These are phyloP conservation scores for Loxodes magnus DNA, from an alignment of 73 alveolate genomes.

Conservation along the genomic window DNA sequence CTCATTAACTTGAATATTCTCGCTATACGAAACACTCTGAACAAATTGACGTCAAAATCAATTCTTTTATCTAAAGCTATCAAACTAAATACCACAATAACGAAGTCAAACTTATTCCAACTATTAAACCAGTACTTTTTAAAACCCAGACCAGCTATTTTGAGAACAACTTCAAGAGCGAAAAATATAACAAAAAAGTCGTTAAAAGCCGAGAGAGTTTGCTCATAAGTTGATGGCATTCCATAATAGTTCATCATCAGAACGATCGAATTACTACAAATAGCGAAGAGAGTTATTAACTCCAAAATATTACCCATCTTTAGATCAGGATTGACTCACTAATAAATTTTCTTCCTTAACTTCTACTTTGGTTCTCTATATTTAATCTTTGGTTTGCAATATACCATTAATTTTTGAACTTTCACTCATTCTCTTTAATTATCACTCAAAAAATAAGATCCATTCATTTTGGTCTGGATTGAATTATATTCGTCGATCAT, in stretches of 20 bases:
- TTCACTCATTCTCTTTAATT: conserved; percentile 50
- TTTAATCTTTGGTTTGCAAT: conserved; percentile 10
- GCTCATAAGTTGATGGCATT: background rate
- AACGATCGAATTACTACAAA: background rate
- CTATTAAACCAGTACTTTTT: conserved; percentile 16
- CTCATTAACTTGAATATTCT: conserved; percentile 1
- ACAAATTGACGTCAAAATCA: conserved; percentile 15
- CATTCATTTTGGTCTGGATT: conserved; percentile 28
- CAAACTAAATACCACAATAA: conserved; percentile 16
- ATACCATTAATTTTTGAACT: conserved; percentile 25
- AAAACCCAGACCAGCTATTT: conserved; percentile 19
- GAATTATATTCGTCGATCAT: conserved; percentile 44
- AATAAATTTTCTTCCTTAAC: background rate
- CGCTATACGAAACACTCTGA: conserved; percentile 18
- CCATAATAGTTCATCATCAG: background rate
- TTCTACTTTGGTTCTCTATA: conserved; percentile 2
- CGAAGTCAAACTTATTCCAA: conserved; percentile 39
- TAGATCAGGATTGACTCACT: background rate
- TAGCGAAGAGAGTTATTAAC: background rate
- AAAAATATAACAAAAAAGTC: conserved; percentile 21
- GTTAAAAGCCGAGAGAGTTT: background rate
- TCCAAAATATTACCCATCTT: conserved; percentile 1
- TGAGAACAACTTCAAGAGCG: conserved; percentile 24
- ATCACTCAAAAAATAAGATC: conserved; percentile 23
- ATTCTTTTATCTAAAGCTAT: background rate